Conservation (phyloP, 2,329 filamentous ascomycete species). For the Curvularia sp. region DNA sequence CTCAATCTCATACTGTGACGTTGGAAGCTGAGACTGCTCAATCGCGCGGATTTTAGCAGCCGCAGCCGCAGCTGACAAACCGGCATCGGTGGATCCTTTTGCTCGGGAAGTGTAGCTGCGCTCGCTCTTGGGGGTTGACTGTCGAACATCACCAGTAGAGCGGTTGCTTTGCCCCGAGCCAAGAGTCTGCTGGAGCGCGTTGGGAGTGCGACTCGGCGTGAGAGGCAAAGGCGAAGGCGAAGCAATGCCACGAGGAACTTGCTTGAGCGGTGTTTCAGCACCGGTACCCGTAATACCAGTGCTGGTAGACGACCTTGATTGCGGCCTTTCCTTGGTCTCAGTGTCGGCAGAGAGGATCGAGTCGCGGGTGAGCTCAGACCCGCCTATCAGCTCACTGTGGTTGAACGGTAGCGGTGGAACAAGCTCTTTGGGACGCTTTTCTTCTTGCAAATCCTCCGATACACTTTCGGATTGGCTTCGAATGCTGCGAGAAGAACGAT, state of each 20-base stretch:
- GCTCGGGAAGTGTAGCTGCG: constrained; percentile 52
- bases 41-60: constrained; percentile 50
- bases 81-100: constrained; percentile 31
- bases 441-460: constrained; percentile 60
- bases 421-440: constrained; percentile 57
- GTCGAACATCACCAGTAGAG: constrained; percentile 60
- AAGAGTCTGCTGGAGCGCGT: constrained; percentile 64
- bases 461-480: constrained; percentile 61
- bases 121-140: constrained; percentile 54
- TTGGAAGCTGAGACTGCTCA: constrained; percentile 42
- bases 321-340: constrained; percentile 64
- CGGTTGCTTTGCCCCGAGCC: constrained; percentile 70
- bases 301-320: constrained; percentile 63
- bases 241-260: constrained; percentile 66
- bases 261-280: constrained; percentile 62
- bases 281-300: constrained; percentile 52
- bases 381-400: constrained; percentile 77
- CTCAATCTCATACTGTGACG: constrained; percentile 48
- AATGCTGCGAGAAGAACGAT: constrained; percentile 58
- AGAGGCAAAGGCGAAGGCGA: constrained; percentile 68
- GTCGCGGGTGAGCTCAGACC: constrained; percentile 85
- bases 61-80: constrained; percentile 45
- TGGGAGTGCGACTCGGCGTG: constrained; percentile 67
- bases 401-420: constrained; percentile 82
- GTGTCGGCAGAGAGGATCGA: constrained; percentile 86